Percentiles rank a stretch among this genome's conserved stretches.
Conservation (phyloP, 371 early-diverging fungal species). For the Vairimorpha necatrix region DNA sequence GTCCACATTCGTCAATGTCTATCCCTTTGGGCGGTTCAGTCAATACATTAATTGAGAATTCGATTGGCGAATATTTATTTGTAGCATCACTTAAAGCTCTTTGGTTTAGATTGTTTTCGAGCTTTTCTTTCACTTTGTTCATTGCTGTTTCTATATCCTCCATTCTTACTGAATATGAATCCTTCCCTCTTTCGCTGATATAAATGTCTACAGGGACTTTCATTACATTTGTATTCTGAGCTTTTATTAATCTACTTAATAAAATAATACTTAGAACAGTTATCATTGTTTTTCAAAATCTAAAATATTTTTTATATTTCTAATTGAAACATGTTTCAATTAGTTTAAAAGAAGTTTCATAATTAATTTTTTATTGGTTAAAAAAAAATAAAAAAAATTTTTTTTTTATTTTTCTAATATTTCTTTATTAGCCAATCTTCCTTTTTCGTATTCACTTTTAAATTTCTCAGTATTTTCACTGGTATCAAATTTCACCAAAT, state of each 20-base stretch:
- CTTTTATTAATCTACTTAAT: neutral
- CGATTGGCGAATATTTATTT: constrained; percentile 1
- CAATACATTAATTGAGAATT: constrained; percentile 14
- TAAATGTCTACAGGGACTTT: constrained; percentile 22
- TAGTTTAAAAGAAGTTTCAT: neutral
- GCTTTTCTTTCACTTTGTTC: constrained; percentile 8
- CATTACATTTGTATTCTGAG: neutral
- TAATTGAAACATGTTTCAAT: neutral
- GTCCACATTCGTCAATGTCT: constrained; percentile 34
- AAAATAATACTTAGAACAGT: neutral
- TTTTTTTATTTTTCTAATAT: constrained; percentile 16
- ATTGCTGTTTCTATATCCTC: constrained; percentile 21
- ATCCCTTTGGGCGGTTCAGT: constrained; percentile 23
- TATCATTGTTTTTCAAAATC: neutral
- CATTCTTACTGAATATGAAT: constrained; percentile 13
- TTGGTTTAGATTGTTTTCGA: constrained; percentile 20
- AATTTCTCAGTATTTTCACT: constrained; percentile 41
- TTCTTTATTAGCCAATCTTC: constrained; percentile 30
- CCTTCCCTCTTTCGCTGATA: constrained; percentile 11
- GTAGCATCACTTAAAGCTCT: constrained; percentile 14
- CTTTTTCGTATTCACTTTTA: constrained; percentile 47
- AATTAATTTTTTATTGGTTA: neutral
- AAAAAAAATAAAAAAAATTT: neutral
- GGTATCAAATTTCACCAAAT: constrained; percentile 54
- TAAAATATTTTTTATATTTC: neutral